Evolutionary conservation across 164 flowering plant genomes (phyloP).

Genomic region (Tetrastigma voinierianum): DNA sequence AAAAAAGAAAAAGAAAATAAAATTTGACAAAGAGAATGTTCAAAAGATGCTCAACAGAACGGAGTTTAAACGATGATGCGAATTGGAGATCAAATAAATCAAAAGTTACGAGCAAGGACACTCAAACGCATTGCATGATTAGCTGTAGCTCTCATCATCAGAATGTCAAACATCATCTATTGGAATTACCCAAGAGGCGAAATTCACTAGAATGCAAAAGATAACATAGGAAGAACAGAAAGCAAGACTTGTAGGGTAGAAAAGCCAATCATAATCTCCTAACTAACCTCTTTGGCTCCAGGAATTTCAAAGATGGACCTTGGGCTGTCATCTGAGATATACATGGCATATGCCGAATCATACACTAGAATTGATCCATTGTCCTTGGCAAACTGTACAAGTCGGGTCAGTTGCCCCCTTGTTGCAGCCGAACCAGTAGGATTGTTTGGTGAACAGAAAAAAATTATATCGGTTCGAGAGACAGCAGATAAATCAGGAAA

Average conservation of each 20-base stretch:
- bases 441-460: slow-evolving; percentile 96
- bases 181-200: too few relatives aligned
- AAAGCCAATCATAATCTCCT: not conserved
- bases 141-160: too few relatives aligned
- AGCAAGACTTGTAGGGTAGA: too few relatives aligned
- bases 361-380: slow-evolving; percentile 90
- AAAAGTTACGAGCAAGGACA: too few relatives aligned
- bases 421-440: slow-evolving; percentile 94
- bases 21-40: not conserved
- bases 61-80: too few relatives aligned
- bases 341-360: slow-evolving; percentile 93
- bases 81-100: too few relatives aligned
- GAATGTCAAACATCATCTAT: too few relatives aligned
- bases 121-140: too few relatives aligned
- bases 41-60: too few relatives aligned
- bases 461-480: slow-evolving; percentile 75
- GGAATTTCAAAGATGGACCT: slow-evolving; percentile 91
- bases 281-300: slow-evolving; percentile 86
- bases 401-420: slow-evolving; percentile 65
- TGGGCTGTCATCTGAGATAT: slow-evolving; percentile 84
- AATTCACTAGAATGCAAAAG: not conserved
- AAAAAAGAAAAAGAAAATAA: not conserved
- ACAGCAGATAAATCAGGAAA: slow-evolving; percentile 79
- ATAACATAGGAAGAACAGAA: too few relatives aligned
- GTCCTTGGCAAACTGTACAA: slow-evolving; percentile 83